These are phyloP conservation scores for peach (Prunus persica) DNA, from an alignment of 306 rosid species.

Conservation along the genomic window Prunus_persica_NCBIv2 NC_034016.1:17727501-17728000, in stretches of 20 bases:
- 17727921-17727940: background rate
- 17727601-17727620: slow-evolving; percentile 98
- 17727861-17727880: background rate
- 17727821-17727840: background rate
- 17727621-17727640: slow-evolving; percentile 89
- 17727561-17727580: slow-evolving; percentile 51
- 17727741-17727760: slow-evolving; percentile 71
- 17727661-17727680: slow-evolving; percentile 90
- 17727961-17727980: slow-evolving; percentile 73
- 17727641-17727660: slow-evolving; percentile 92
- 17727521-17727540: background rate
- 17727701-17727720: slow-evolving; percentile 96
- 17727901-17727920: background rate
- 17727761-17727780: slow-evolving; percentile 74
- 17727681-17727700: slow-evolving; percentile 91
- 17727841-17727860: background rate
- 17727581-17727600: slow-evolving; percentile 95
- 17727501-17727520: background rate
- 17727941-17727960: background rate
- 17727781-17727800: slow-evolving; percentile 69
- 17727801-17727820: background rate
- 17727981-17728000: slow-evolving; percentile 76
- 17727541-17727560: background rate
- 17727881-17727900: background rate
- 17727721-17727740: slow-evolving; percentile 93